phyloP scores from a whole-genome alignment of 768 basidiomycete genomes.

The Suillus ampliporus region DNA sequence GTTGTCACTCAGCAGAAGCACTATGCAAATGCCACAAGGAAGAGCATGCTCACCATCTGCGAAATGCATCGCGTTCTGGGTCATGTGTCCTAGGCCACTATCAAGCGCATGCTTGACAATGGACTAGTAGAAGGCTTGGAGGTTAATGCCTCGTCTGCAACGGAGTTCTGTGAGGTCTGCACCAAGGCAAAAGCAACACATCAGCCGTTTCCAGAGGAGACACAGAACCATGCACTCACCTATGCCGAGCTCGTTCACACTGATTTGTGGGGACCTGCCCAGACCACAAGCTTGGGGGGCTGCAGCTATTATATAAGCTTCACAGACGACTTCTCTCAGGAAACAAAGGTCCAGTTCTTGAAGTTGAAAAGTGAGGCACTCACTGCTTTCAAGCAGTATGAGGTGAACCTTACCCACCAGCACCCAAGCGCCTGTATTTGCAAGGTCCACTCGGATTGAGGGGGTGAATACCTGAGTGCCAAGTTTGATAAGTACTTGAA shows the following conservation, averaged over 20 bases:
- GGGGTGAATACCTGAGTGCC: too few species aligned
- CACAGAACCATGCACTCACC: not conserved
- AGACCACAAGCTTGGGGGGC: constrained; percentile 19
- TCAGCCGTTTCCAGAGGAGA: not conserved
- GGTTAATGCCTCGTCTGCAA: too few species aligned
- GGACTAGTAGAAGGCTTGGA: too few species aligned
- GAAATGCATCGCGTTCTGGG: too few species aligned
- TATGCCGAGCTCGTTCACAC: constrained; percentile 13
- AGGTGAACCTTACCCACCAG: constrained; percentile 23
- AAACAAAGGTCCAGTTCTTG: constrained; percentile 31
- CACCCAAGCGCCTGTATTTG: too few species aligned
- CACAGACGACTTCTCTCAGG: constrained; percentile 38
- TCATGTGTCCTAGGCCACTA: too few species aligned
- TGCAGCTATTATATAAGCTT: constrained; percentile 40
- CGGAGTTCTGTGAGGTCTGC: not conserved
- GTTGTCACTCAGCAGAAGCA: too few species aligned
- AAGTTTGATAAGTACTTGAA: too few species aligned
- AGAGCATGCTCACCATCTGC: too few species aligned
- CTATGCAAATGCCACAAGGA: too few species aligned
- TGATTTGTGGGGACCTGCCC: constrained; percentile 9
- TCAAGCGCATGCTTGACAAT: too few species aligned
- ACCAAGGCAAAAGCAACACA: not conserved
- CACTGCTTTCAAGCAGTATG: constrained; percentile 30
- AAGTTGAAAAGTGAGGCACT: constrained; percentile 35
- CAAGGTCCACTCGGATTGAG: too few species aligned